Conservation (phyloP, 306 rosid species). For the Trifolium dubium region DNA sequence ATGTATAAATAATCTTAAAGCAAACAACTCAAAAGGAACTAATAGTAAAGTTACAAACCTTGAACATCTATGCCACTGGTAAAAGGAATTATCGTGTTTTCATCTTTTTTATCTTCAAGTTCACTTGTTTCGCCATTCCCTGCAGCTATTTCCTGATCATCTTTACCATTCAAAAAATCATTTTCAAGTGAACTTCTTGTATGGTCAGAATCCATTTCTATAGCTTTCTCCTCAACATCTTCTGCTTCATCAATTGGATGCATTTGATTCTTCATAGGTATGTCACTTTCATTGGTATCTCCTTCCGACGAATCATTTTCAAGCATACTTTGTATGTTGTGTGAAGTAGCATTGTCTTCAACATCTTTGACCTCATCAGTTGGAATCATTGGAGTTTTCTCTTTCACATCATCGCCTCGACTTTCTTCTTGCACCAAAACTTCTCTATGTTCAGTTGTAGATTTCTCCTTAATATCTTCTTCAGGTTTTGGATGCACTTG, state of each 20-base stretch:
- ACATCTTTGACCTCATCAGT: slow-evolving; percentile 37
- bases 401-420: slow-evolving; percentile 39
- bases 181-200: slow-evolving; percentile 13
- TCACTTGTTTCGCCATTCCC: slow-evolving; percentile 24
- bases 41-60: too few relatives aligned
- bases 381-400: slow-evolving; percentile 34
- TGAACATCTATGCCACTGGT: slow-evolving; percentile 11
- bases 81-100: background rate
- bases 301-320: slow-evolving; percentile 35
- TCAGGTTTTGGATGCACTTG: slow-evolving; percentile 33
- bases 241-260: slow-evolving; percentile 32
- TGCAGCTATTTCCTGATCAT: slow-evolving; percentile 26
- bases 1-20: background rate
- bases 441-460: slow-evolving; percentile 40
- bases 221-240: slow-evolving; percentile 20
- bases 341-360: slow-evolving; percentile 43
- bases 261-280: slow-evolving; percentile 28
- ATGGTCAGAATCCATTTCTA: background rate
- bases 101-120: slow-evolving; percentile 32
- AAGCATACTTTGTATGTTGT: slow-evolving; percentile 27
- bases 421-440: slow-evolving; percentile 35
- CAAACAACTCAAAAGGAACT: background rate
- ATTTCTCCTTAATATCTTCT: slow-evolving; percentile 34
- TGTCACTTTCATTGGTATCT: slow-evolving; percentile 36
- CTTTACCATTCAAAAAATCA: background rate